These are phyloP conservation scores for Keithomyces neogunnii DNA, from an alignment of 2,329 filamentous ascomycete genomes.

Conservation along the genomic window DNA sequence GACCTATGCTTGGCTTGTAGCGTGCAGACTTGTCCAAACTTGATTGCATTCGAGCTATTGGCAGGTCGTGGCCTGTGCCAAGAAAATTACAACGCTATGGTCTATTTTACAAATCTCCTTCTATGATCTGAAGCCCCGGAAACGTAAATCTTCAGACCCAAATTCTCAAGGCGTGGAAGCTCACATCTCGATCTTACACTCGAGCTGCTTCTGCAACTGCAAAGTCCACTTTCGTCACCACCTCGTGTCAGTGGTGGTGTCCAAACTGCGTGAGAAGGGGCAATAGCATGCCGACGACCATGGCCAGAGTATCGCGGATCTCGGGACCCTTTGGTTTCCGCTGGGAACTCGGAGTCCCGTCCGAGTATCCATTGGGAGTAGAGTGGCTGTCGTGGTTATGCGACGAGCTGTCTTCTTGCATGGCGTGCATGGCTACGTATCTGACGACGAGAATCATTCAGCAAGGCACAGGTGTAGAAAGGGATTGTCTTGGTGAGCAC, in stretches of 20 bases:
- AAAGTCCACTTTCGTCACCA: no score
- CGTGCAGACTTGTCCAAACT: no score
- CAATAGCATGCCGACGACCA: constrained; percentile 68
- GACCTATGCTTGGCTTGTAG: not conserved
- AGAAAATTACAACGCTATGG: not conserved
- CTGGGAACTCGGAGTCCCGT: constrained; percentile 34
- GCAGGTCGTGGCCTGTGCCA: not conserved
- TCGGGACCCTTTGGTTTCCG: constrained; percentile 47
- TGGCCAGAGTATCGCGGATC: constrained; percentile 61
- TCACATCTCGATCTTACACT: no score
- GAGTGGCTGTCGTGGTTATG: constrained; percentile 43
- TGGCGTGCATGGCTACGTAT: constrained; percentile 97
- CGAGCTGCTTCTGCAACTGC: no score
- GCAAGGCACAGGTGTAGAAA: not conserved
- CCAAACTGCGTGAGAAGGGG: constrained; percentile 72
- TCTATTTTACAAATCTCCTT: not conserved
- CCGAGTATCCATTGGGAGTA: constrained; percentile 45
- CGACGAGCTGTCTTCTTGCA: constrained; percentile 64
- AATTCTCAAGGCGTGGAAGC: no score
- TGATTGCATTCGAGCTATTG: not conserved
- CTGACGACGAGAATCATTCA: constrained; percentile 31
- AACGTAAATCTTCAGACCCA: no score
- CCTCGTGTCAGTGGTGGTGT: constrained; percentile 48
- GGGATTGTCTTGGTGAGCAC: not conserved
- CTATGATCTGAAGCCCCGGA: no score